Conservation (phyloP, 148 eudicot species). For the Polygonum maritimum region DNA sequence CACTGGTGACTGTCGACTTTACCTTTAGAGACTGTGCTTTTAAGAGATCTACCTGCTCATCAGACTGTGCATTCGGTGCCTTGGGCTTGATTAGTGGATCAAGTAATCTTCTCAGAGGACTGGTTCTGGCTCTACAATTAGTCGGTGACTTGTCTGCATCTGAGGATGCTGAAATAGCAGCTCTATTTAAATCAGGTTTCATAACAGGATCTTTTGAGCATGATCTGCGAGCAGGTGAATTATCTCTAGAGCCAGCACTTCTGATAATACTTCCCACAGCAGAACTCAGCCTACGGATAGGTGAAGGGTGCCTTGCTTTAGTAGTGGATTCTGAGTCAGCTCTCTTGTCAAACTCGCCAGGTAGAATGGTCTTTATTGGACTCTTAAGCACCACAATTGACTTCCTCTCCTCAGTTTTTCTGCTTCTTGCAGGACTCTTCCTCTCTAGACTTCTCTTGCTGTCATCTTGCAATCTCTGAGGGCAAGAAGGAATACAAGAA, state of each 20-base stretch:
- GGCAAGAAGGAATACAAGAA: conserved; percentile 14
- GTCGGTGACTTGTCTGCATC: conserved; percentile 23
- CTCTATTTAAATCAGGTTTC: conserved; percentile 24
- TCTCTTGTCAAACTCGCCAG: conserved; percentile 20
- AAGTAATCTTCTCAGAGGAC: conserved; percentile 81
- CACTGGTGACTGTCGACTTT: conserved; percentile 21
- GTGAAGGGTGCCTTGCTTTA: conserved; percentile 47
- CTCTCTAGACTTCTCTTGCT: conserved; percentile 10
- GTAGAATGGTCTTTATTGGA: conserved; percentile 17
- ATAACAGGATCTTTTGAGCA: conserved; percentile 24
- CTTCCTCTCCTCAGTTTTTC: conserved; percentile 28
- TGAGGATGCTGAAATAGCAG: conserved; percentile 22
- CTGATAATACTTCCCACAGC: conserved; percentile 39
- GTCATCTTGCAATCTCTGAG: conserved; percentile 18
- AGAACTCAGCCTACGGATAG: conserved; percentile 50
- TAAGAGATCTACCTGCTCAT: conserved; percentile 20
- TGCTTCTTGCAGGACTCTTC: conserved; percentile 31
- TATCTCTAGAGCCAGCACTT: conserved; percentile 37
- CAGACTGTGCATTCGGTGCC: conserved; percentile 18
- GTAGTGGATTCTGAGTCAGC: conserved; percentile 18
- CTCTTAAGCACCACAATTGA: conserved; percentile 19
- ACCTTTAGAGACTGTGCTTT: conserved; percentile 19
- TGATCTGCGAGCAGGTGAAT: conserved; percentile 28
- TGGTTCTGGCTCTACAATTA: conserved; percentile 37
- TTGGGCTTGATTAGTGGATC: conserved; percentile 69